phyloP scores from a whole-genome alignment of 176 grass and related monocot genomes.

The Triticum aestivum region DNA sequence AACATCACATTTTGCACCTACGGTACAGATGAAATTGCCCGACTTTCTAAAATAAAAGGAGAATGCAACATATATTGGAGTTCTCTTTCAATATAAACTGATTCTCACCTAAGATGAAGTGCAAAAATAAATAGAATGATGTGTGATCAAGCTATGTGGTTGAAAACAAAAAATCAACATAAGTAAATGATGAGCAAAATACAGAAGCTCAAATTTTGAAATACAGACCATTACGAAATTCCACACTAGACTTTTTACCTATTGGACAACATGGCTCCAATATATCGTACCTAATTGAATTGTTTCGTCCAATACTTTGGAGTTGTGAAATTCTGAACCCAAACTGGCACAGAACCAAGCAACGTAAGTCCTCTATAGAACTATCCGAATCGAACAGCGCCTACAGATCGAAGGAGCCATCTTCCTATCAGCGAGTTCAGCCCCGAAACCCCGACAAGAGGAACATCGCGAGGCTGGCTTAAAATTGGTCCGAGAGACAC shows the following conservation, averaged over 20 bases:
- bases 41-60: too few relatives aligned
- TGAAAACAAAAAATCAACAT: background rate
- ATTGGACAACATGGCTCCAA: background rate
- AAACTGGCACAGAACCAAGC: background rate
- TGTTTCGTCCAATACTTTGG: background rate
- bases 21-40: too few relatives aligned
- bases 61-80: background rate
- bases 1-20: too few relatives aligned
- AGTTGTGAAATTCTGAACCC: background rate
- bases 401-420: background rate
- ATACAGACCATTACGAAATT: background rate
- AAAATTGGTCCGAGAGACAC: too few relatives aligned
- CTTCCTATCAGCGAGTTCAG: background rate
- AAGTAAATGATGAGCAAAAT: background rate
- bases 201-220: background rate
- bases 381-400: background rate
- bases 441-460: too few relatives aligned
- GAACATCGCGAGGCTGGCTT: too few relatives aligned
- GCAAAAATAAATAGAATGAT: background rate
- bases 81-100: background rate
- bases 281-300: background rate
- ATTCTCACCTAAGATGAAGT: background rate
- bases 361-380: background rate
- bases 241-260: background rate
- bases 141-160: background rate